Conservation (phyloP, 176 grass and related monocot species). For the Eleusine indica region DNA sequence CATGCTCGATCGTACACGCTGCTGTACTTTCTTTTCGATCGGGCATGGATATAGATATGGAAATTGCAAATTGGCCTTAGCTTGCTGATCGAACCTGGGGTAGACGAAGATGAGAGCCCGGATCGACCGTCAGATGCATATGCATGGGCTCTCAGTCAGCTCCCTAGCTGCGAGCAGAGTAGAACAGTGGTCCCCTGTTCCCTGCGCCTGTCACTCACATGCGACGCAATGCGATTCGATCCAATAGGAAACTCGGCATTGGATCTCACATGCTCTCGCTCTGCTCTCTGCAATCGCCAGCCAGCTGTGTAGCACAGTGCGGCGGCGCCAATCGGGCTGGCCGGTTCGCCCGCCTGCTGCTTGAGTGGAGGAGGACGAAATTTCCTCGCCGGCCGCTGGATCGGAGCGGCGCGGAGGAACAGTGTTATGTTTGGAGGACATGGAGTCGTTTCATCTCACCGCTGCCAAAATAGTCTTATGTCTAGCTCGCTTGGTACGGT, state of each 20-base stretch:
- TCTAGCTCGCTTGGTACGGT: not conserved
- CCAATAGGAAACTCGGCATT: constrained; percentile 21
- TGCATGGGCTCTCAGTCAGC: not conserved
- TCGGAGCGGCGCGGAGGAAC: not conserved
- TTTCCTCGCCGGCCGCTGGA: not conserved
- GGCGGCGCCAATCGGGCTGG: not conserved
- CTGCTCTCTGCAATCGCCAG: not conserved
- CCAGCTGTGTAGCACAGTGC: not conserved
- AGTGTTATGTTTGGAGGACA: constrained; percentile 2
- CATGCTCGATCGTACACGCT: not conserved
- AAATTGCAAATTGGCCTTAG: not conserved
- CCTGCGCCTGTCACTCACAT: not conserved
- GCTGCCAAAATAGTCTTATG: constrained; percentile 16
- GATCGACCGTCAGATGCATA: not conserved
- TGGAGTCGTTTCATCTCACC: not conserved
- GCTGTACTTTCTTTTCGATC: not conserved
- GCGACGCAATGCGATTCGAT: not conserved
- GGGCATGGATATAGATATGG: not conserved
- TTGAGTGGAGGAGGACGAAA: not conserved
- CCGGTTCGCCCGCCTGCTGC: too few species aligned
- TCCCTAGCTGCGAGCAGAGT: not conserved
- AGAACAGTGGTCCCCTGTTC: not conserved
- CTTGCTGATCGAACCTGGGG: not conserved
- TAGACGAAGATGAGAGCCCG: not conserved
- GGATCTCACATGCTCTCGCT: constrained; percentile 22